These are phyloP conservation scores for Xerophyta viscosa DNA, from an alignment of 106 monocot genomes.

Conservation along the genomic window DNA sequence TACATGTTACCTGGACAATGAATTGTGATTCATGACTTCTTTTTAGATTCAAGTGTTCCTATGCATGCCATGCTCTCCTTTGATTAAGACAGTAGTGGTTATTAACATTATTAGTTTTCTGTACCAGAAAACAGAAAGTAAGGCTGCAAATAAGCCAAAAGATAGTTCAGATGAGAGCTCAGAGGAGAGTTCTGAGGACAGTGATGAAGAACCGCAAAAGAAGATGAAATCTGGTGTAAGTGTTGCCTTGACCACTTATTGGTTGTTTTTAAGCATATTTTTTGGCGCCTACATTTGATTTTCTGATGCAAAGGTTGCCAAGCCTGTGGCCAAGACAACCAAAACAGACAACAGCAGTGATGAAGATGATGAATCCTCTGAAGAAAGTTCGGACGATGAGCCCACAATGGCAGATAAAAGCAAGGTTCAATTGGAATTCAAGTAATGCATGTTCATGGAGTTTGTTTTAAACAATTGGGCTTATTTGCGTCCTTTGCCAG, in stretches of 20 bases:
- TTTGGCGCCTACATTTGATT: background rate
- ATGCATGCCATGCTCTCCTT: too few relatives aligned
- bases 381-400: constrained; percentile 74
- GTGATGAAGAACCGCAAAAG: constrained; percentile 53
- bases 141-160: constrained; percentile 13
- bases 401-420: constrained; percentile 12
- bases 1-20: too few relatives aligned
- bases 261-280: too few relatives aligned
- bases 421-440: too few relatives aligned
- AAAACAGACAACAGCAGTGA: constrained; percentile 47
- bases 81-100: too few relatives aligned
- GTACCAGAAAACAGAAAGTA: constrained; percentile 1
- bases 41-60: too few relatives aligned
- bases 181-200: constrained; percentile 52
- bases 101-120: too few relatives aligned
- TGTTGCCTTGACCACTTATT: background rate
- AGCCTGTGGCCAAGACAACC: constrained; percentile 19
- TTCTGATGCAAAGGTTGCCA: constrained; percentile 9
- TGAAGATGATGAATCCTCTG: constrained; percentile 54
- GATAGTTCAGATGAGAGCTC: constrained; percentile 64
- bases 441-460: too few relatives aligned
- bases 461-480: too few relatives aligned
- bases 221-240: constrained; percentile 31
- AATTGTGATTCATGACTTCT: too few relatives aligned
- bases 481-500: background rate